Evolutionary conservation across 2,329 filamentous ascomycete species (phyloP).

Genomic region (Aspergillus flavus): DNA sequence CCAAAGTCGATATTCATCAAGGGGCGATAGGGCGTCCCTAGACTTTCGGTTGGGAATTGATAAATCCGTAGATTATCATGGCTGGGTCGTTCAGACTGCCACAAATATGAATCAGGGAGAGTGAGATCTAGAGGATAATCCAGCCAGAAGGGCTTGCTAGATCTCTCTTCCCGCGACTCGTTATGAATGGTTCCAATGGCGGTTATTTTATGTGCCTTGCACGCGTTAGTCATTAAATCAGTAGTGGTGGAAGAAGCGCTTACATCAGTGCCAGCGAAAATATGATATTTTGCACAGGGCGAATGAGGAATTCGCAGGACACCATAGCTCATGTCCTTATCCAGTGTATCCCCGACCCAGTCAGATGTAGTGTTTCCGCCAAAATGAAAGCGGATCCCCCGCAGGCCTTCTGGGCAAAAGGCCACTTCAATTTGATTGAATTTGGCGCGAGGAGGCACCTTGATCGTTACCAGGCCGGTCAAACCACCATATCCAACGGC

Average conservation of each 20-base stretch:
- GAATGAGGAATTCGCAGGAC: background rate
- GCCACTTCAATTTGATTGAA: background rate
- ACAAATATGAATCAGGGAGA: background rate
- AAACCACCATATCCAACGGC: background rate
- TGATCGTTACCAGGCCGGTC: background rate
- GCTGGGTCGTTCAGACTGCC: background rate
- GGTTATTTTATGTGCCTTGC: background rate
- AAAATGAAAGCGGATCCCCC: constrained; percentile 10
- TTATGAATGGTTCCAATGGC: background rate
- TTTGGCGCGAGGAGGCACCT: background rate
- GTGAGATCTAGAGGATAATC: background rate
- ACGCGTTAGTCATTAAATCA: background rate
- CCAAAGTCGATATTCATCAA: background rate
- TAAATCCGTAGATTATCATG: background rate
- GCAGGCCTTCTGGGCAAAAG: constrained; percentile 12
- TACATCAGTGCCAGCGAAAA: background rate
- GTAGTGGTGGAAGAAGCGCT: background rate
- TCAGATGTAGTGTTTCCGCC: background rate
- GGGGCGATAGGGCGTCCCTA: background rate
- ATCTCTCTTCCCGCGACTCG: background rate
- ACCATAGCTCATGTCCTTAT: background rate
- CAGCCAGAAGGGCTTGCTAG: background rate
- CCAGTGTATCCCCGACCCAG: constrained; percentile 10
- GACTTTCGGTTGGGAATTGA: background rate
- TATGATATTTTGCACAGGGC: background rate